These are phyloP conservation scores for Russula griseocarnosa DNA, from an alignment of 768 basidiomycete species.

Conservation along the genomic window DNA sequence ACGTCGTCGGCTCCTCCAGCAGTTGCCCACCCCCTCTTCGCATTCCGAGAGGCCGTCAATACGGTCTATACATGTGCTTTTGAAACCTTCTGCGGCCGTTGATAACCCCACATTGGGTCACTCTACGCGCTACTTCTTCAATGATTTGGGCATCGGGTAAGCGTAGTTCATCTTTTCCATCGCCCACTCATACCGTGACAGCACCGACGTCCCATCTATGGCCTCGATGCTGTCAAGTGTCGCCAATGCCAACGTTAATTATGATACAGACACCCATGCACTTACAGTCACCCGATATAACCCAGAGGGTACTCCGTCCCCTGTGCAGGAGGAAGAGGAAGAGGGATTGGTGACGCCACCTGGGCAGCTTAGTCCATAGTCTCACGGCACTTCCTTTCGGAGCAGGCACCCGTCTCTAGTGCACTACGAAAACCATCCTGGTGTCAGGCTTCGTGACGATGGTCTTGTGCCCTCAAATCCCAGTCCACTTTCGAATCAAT, in stretches of 20 bases:
- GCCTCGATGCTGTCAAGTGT: constrained; percentile 12
- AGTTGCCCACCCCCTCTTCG: neutral
- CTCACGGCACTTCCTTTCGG: too few relatives aligned
- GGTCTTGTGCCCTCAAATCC: too few relatives aligned
- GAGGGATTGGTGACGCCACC: too few relatives aligned
- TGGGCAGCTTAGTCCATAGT: too few relatives aligned
- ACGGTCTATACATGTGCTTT: neutral
- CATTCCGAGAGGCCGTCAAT: neutral
- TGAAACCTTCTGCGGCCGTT: neutral
- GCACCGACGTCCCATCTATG: constrained; percentile 16
- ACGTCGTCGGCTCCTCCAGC: constrained; percentile 3
- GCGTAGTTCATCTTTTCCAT: constrained; percentile 15
- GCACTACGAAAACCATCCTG: too few relatives aligned
- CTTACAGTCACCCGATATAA: too few relatives aligned
- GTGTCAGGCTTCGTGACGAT: too few relatives aligned
- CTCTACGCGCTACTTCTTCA: constrained; percentile 12
- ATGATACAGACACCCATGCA: neutral
- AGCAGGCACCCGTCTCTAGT: too few relatives aligned
- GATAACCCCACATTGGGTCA: constrained; percentile 13
- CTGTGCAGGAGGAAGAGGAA: too few relatives aligned
- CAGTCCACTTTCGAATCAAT: constrained; percentile 28
- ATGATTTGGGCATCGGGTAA: constrained; percentile 17
- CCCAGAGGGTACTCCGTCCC: too few relatives aligned
- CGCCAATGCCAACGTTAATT: constrained; percentile 8
- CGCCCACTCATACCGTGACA: constrained; percentile 17